Percentiles rank a stretch among this genome's conserved stretches.
Conservation (phyloP, 768 basidiomycete genomes). For the Candolleomyces eurysporus region DNA sequence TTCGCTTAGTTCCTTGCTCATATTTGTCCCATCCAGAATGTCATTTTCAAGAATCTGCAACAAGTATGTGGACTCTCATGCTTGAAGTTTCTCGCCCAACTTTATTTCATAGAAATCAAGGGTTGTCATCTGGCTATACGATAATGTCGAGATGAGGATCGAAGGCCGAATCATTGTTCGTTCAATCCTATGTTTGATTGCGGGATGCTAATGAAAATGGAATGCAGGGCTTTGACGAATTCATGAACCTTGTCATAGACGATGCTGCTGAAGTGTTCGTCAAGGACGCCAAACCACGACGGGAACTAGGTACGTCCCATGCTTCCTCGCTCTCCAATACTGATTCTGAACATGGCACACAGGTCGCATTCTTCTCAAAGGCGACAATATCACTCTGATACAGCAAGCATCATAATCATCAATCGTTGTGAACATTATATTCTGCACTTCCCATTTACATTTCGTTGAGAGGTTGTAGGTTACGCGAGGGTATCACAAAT, state of each 20-base stretch:
- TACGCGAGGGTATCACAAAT: constrained; percentile 49
- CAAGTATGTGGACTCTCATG: constrained; percentile 44
- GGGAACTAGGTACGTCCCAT: constrained; percentile 69
- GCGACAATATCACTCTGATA: constrained; percentile 98
- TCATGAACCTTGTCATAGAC: constrained; percentile 97
- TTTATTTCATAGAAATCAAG: constrained; percentile 60
- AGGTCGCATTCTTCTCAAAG: constrained; percentile 96
- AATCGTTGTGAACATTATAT: too few species aligned
- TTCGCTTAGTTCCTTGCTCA: neutral
- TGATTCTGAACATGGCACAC: constrained; percentile 10
- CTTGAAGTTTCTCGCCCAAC: constrained; percentile 3
- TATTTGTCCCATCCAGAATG: constrained; percentile 57
- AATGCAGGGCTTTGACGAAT: constrained; percentile 95
- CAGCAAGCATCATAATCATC: constrained; percentile 49
- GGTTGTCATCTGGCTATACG: constrained; percentile 93
- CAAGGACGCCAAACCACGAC: constrained; percentile 82
- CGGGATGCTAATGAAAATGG: constrained; percentile 9
- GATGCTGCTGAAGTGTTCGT: constrained; percentile 91
- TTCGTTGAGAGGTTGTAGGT: constrained; percentile 8
- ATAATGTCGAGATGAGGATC: constrained; percentile 95
- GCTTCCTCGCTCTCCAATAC: constrained; percentile 1
- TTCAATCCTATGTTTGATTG: constrained; percentile 3
- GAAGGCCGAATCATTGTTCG: constrained; percentile 91
- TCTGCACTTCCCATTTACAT: too few species aligned
- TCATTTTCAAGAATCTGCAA: constrained; percentile 97